Evolutionary conservation across 73 alveolate genomes (phyloP).

Genomic region (Paramecium sexaurelia): DNA sequence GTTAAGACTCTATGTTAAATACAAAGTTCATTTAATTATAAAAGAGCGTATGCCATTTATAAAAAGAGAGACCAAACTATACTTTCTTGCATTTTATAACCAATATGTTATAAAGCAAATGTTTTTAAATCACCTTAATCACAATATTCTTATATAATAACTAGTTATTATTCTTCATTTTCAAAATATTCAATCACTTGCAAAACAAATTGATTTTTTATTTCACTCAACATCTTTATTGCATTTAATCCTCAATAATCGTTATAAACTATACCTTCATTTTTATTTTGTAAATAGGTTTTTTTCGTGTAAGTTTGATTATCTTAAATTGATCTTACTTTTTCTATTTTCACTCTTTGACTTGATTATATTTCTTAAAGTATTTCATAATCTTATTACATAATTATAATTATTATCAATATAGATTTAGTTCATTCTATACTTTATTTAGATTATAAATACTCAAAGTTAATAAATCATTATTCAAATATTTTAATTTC

Average conservation of each 20-base stretch:
- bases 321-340: slow-evolving; percentile 11
- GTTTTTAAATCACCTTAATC: slow-evolving; percentile 54
- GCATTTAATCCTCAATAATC: slow-evolving; percentile 43
- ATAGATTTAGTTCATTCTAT: too few species aligned
- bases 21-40: slow-evolving; percentile 28
- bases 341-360: background rate
- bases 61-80: slow-evolving; percentile 35
- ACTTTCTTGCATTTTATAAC: slow-evolving; percentile 48
- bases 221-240: background rate
- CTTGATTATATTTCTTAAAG: slow-evolving; percentile 45
- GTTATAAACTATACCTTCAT: background rate
- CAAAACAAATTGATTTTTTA: slow-evolving; percentile 11
- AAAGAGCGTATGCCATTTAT: slow-evolving; percentile 9
- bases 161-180: slow-evolving; percentile 40
- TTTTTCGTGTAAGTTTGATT: slow-evolving; percentile 29
- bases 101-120: slow-evolving; percentile 34
- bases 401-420: background rate
- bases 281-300: slow-evolving; percentile 31
- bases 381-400: background rate
- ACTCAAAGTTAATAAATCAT: too few species aligned
- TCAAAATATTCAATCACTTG: slow-evolving; percentile 39
- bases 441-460: too few species aligned
- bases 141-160: slow-evolving; percentile 41
- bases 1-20: background rate
- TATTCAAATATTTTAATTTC: too few species aligned